phyloP scores from a whole-genome alignment of 805 yeast species.

The Ogataea degrootiae region DNA sequence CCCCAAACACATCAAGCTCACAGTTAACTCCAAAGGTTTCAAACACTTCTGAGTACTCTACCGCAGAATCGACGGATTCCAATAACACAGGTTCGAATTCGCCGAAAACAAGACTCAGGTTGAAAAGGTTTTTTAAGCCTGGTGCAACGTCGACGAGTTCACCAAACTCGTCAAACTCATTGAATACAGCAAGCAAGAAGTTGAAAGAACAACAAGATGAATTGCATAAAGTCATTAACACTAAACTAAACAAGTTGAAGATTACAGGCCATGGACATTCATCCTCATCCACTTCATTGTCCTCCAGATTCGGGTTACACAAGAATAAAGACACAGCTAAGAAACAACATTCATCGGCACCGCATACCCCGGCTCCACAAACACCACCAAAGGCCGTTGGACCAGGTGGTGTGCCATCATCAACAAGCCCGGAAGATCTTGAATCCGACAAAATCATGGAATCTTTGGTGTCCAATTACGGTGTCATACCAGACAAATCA shows the following conservation, averaged over 20 bases:
- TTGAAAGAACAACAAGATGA: slow-evolving; percentile 17
- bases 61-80: slow-evolving; percentile 15
- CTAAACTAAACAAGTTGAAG: slow-evolving; percentile 15
- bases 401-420: neutral
- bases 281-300: neutral
- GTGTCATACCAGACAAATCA: slow-evolving; percentile 58
- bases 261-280: slow-evolving; percentile 4
- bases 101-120: slow-evolving; percentile 22
- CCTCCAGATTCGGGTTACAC: neutral
- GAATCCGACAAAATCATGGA: slow-evolving; percentile 18
- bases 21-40: slow-evolving; percentile 12
- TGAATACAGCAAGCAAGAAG: neutral
- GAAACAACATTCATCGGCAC: neutral
- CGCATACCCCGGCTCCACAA: neutral
- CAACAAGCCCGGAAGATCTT: neutral
- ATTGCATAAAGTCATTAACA: slow-evolving; percentile 15
- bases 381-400: neutral
- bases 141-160: neutral
- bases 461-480: slow-evolving; percentile 57
- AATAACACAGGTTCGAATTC: neutral
- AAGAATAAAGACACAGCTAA: neutral
- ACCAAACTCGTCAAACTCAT: neutral
- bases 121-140: slow-evolving; percentile 41
- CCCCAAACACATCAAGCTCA: slow-evolving; percentile 11
- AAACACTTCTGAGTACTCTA: slow-evolving; percentile 13